Evolutionary conservation across 345 rosid species (phyloP).

Genomic region (Ricinus communis): DNA sequence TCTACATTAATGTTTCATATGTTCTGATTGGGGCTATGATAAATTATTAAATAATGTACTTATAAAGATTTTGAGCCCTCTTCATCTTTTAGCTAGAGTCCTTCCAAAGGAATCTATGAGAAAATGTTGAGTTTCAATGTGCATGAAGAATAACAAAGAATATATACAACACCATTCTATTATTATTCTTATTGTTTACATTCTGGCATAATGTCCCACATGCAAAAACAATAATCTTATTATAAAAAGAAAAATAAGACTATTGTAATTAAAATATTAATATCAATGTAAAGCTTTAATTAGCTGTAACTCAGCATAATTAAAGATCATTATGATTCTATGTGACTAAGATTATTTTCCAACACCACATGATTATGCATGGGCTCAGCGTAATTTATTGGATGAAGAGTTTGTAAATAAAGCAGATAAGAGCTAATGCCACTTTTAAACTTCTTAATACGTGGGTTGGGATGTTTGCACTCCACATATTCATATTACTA

Average conservation of each 20-base stretch:
- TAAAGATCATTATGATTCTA: conserved; percentile 18
- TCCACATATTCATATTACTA: too few relatives aligned
- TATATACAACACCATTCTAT: background rate
- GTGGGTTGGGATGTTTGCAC: too few relatives aligned
- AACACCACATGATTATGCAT: conserved; percentile 21
- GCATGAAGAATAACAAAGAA: conserved; percentile 3
- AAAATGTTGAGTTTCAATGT: conserved; percentile 11
- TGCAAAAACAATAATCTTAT: conserved; percentile 16
- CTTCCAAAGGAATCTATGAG: conserved; percentile 17
- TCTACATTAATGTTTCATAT: background rate
- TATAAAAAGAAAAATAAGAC: background rate
- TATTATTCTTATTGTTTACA: too few relatives aligned
- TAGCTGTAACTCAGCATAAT: conserved; percentile 29
- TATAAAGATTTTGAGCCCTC: background rate
- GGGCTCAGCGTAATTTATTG: conserved; percentile 3
- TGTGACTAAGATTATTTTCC: conserved; percentile 15
- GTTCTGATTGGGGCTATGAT: background rate
- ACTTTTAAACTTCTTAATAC: too few relatives aligned
- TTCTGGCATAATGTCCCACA: conserved; percentile 30
- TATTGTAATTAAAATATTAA: conserved; percentile 4
- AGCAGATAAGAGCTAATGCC: too few relatives aligned
- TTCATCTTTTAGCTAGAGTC: background rate
- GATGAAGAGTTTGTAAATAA: background rate
- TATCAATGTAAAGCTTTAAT: background rate
- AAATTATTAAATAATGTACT: too few relatives aligned